phyloP scores from a whole-genome alignment of 2,329 filamentous ascomycete genomes.

The Mollisiaceae sp. region DNA sequence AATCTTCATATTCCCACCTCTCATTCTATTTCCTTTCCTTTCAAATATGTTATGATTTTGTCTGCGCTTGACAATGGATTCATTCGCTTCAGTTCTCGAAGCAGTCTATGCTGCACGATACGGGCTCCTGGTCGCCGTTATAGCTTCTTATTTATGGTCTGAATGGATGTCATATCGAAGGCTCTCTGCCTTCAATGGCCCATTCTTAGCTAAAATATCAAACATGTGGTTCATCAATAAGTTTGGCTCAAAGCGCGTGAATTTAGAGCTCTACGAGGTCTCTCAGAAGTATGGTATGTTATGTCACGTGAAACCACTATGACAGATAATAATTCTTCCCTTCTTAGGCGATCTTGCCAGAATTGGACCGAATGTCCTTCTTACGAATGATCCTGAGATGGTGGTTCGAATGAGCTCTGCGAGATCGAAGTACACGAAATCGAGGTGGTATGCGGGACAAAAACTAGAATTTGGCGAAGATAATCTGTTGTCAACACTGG shows the following conservation, averaged over 20 bases:
- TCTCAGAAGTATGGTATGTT: constrained; percentile 10
- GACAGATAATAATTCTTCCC: not conserved
- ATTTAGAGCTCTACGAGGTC: constrained; percentile 1
- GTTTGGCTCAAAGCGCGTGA: not conserved
- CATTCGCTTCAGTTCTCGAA: not conserved
- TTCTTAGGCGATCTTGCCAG: constrained; percentile 27
- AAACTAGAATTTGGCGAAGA: constrained; percentile 59
- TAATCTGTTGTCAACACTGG: constrained; percentile 56
- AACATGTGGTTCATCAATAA: not conserved
- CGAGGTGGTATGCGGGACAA: constrained; percentile 47
- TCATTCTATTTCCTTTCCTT: not conserved
- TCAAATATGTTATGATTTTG: not conserved
- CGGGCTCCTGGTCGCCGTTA: not conserved
- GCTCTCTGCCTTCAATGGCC: constrained; percentile 19
- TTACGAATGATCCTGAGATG: constrained; percentile 31
- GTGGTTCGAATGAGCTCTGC: constrained; percentile 25
- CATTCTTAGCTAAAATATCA: constrained; percentile 8
- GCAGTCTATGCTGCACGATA: not conserved
- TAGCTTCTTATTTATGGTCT: not conserved
- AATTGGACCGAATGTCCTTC: constrained; percentile 31
- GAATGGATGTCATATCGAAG: constrained; percentile 3
- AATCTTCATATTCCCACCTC: not conserved
- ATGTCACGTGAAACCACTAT: not conserved
- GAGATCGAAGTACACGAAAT: constrained; percentile 27
- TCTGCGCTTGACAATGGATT: not conserved